A percentile compares a stretch with the other conserved stretches of the same genome.
These are phyloP conservation scores for Cucurbita pepo DNA, from an alignment of 306 rosid species.

Conservation along the genomic window DNA sequence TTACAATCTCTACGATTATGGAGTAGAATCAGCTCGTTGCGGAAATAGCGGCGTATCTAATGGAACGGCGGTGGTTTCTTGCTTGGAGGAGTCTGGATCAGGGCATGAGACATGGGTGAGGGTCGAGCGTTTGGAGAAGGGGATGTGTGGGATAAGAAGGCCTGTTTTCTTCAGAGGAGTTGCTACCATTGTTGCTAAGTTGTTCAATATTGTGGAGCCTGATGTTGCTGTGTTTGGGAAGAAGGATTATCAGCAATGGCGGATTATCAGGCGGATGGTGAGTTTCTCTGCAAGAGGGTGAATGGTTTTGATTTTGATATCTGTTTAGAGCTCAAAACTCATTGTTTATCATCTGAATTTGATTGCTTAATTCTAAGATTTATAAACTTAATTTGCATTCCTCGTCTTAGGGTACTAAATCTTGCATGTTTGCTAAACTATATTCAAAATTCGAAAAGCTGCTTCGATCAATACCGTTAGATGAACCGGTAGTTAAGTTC, in stretches of 20 bases:
- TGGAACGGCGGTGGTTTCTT: constrained; percentile 25
- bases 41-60: background rate
- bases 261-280: constrained; percentile 63
- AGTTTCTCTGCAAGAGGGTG: background rate
- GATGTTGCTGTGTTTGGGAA: constrained; percentile 84
- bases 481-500: background rate
- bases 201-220: constrained; percentile 82
- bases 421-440: background rate
- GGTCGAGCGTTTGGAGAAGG: constrained; percentile 58
- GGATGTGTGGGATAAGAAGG: constrained; percentile 72
- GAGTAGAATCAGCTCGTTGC: background rate
- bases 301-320: background rate
- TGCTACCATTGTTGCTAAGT: constrained; percentile 63
- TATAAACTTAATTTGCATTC: background rate
- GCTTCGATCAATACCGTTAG: background rate
- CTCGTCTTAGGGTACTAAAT: background rate
- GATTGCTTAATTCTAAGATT: background rate
- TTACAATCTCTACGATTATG: constrained; percentile 45
- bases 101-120: constrained; percentile 84
- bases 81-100: constrained; percentile 39
- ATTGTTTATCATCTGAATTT: background rate
- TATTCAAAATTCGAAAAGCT: background rate
- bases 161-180: constrained; percentile 85
- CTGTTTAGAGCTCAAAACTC: background rate
- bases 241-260: constrained; percentile 90